A percentile compares a stretch with the other conserved stretches of the same genome.
Evolutionary conservation across 768 basidiomycete genomes (phyloP).

Genomic region (Lentinula detonsa): DNA sequence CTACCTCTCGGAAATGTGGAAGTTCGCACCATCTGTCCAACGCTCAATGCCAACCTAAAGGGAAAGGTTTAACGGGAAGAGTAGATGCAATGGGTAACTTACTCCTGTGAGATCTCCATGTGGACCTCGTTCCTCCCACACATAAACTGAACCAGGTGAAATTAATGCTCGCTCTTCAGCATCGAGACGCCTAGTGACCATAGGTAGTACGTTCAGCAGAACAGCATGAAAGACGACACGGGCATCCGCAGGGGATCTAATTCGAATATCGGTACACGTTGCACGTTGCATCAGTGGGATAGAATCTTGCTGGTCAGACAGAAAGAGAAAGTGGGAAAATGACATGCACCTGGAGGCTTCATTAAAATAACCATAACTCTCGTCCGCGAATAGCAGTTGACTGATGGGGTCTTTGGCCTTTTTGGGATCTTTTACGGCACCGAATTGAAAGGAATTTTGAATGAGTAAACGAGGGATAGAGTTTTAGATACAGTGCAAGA

Average conservation of each 20-base stretch:
- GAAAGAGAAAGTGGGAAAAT: not conserved
- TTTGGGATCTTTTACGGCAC: constrained; percentile 4
- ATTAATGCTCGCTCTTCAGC: constrained; percentile 70
- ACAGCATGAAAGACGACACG: constrained; percentile 73
- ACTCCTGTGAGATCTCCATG: constrained; percentile 16
- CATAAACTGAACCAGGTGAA: constrained; percentile 70
- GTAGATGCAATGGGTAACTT: constrained; percentile 17
- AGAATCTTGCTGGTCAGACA: not conserved
- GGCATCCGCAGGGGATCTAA: constrained; percentile 46
- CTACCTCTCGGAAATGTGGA: not conserved
- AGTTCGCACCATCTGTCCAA: constrained; percentile 64
- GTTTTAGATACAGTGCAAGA: constrained; percentile 5
- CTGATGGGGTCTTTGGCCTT: not conserved
- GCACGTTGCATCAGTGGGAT: constrained; percentile 38
- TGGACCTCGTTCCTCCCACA: constrained; percentile 68
- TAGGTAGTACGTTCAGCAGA: constrained; percentile 57
- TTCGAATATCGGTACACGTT: constrained; percentile 44
- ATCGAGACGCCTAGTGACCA: constrained; percentile 72
- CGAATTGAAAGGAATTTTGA: constrained; percentile 4
- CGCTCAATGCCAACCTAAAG: constrained; percentile 70
- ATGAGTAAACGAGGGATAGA: constrained; percentile 1
- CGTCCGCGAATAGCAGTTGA: constrained; percentile 1
- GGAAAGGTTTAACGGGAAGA: not conserved
- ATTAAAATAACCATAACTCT: constrained; percentile 1
- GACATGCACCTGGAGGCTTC: not conserved